Percentiles rank a stretch among this genome's conserved stretches.
These are phyloP conservation scores for Tolypocladium capitatum DNA, from an alignment of 2,329 filamentous ascomycete genomes.

Conservation along the genomic window DNA sequence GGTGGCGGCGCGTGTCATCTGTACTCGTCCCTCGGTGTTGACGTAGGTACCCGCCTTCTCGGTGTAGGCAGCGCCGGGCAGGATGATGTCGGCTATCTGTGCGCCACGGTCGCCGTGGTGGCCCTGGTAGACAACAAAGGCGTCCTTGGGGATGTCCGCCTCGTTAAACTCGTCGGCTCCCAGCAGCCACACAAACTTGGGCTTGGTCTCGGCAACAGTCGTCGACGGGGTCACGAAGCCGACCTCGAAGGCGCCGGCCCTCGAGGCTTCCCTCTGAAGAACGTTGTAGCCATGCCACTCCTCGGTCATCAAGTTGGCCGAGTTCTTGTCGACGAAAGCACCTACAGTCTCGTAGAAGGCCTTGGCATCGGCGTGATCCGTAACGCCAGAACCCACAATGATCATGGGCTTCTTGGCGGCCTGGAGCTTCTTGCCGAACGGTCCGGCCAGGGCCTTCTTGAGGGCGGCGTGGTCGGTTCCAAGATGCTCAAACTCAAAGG, in stretches of 20 bases:
- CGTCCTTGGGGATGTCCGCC: constrained; percentile 82
- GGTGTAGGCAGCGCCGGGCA: constrained; percentile 90
- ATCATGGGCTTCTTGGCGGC: constrained; percentile 91
- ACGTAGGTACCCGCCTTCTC: constrained; percentile 94
- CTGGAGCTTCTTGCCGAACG: constrained; percentile 86
- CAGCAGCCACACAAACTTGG: constrained; percentile 94
- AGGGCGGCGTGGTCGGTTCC: constrained; percentile 66
- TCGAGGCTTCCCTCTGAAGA: constrained; percentile 83
- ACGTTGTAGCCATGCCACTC: constrained; percentile 99
- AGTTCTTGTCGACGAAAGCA: constrained; percentile 84
- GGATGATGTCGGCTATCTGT: constrained; percentile 82
- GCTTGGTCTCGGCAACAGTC: constrained; percentile 67
- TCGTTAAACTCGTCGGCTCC: constrained; percentile 84
- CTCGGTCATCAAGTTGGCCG: constrained; percentile 69
- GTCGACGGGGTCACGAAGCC: constrained; percentile 82
- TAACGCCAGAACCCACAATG: constrained; percentile 81
- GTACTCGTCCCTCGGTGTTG: constrained; percentile 94
- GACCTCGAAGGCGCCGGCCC: constrained; percentile 87
- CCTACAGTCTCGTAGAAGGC: constrained; percentile 87
- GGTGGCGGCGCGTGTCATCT: constrained; percentile 84
- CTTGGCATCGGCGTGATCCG: constrained; percentile 83
- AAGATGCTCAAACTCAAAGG: constrained; percentile 88
- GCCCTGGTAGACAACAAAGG: constrained; percentile 95
- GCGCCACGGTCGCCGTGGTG: constrained; percentile 94
- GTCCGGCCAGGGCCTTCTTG: constrained; percentile 71